Percentiles rank a stretch among this genome's conserved stretches.
Conservation (phyloP, 192 early-diverging fungal genomes). For the Chytriomyces hyalinus region DNA sequence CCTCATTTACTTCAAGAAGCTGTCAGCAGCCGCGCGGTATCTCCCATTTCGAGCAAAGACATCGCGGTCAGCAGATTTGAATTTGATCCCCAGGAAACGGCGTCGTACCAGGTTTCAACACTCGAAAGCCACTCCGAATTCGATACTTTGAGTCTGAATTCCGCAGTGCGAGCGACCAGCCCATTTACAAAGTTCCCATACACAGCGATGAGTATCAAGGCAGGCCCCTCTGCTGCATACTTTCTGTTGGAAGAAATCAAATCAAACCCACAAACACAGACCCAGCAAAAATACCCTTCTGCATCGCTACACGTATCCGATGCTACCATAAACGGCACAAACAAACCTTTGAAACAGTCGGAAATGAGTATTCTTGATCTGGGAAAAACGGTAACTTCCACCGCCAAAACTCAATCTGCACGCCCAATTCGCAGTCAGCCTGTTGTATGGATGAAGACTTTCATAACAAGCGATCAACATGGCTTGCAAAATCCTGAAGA, state of each 20-base stretch:
- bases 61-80: no score
- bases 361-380: constrained; percentile 15
- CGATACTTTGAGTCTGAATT: neutral
- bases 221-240: neutral
- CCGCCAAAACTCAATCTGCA: neutral
- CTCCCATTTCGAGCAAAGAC: no score
- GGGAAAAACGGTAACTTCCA: neutral
- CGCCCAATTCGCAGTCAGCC: neutral
- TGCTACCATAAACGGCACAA: neutral
- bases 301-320: neutral
- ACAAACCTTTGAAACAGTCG: neutral
- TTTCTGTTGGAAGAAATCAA: neutral
- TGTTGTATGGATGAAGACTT: constrained; percentile 15
- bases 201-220: neutral
- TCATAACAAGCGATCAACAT: neutral
- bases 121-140: neutral
- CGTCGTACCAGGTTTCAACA: neutral
- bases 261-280: neutral
- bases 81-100: neutral
- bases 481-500: neutral
- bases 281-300: no score
- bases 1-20: neutral
- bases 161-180: neutral
- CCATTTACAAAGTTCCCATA: neutral
- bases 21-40: no score